Evolutionary conservation across 331 rosid genomes (phyloP), one percentile per base, ranked within the genome.

Genomic region (Quercus lobata): DNA sequence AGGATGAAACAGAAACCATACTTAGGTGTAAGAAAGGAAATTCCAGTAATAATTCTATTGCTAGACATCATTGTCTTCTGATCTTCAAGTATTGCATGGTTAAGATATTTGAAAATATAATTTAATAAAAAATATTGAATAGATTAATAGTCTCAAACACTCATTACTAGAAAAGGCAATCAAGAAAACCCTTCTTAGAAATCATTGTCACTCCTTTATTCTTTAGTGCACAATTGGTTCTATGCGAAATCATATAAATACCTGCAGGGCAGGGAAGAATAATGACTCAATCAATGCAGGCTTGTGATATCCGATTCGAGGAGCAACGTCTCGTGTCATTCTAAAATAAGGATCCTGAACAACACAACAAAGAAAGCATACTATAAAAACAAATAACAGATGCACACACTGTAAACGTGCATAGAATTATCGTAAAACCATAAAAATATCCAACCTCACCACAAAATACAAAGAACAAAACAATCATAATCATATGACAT

Each of bases 241-340:
- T 19, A 22, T 17, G 57, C 46, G 25, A 63, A 56, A 70, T 34
- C 72, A 75, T 71, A 22, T n/a, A 11, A 80, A 69, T 89, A 96
- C 99, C 97, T 96, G 98, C 76, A 96, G 80, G 35, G 99, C 97
- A 55, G 99, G 99, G 76, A 95, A 95, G 84, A 95, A 95, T 71
- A 82, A 78, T 55, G 98, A 89, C 70, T 95, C 98, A 18, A 95
- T 93, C 89, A 95, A 79, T 71, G 98, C 94, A 46, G 97, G 97
- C 83, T 95, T 93, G 81, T 89, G 85, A 80, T 82, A 89, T 49
- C 94, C 97, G 41, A 95, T 62, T 60, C 89, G 84, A 35, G 98
- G 97, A 90, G 99, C 99, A 79, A 93, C 98, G 84, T 95, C 99
- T 60, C 94, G 82, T 37, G 98, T 95, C 99, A 95, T 95, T 83